Evolutionary conservation across 2,329 filamentous ascomycete genomes (phyloP), one percentile per base, ranked within the genome.

Genomic region (Penicillium oxalicum): DNA sequence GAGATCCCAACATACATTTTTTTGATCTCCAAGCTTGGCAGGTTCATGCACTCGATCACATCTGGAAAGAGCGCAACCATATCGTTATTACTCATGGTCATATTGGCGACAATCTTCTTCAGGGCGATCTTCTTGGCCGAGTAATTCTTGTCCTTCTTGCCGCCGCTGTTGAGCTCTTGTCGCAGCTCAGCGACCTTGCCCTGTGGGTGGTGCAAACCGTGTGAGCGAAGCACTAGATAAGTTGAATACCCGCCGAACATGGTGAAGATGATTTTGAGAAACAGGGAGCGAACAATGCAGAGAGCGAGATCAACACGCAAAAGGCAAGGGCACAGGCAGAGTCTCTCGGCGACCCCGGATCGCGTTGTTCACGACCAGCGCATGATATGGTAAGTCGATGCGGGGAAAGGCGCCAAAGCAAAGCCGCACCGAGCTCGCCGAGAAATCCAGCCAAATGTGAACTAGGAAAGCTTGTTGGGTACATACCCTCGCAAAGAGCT

Each of bases 41-140:
- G 88, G 61, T 88, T 83, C 93, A 98, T 98, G 77, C 91, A 97
- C 54, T 78, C 84, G 60, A 98, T 88, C 51, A 98, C 87, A 67
- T 98, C 93, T 13, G 91, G 90, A 61, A 98, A 98, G 45, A 98
- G 77, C 35, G 89, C 90, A 47, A 97, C 87, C 93, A 98, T 98
- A 71, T 98, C 93, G 66, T 97, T 98, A 74, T 98, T 98, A 81
- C 91, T 97, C 93, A 98, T 98, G 57, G 93, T 98, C 93, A 98
- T 98, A 69, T 98, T 98, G 68, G 93, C 93, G 61, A 98, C 93
- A 60, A 98, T 97, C 79, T 96, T 96, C 80, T 98, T 98, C 55
- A 98, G 79, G 9, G 93, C 91, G 66, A 96, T 94, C 81, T 97
- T 97, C 79, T 97, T 98, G 58, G 83, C 83, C 39, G 86, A 81